Base-by-base conservation (phyloP, 441 rosid species). In the Croton setiger region DNA sequence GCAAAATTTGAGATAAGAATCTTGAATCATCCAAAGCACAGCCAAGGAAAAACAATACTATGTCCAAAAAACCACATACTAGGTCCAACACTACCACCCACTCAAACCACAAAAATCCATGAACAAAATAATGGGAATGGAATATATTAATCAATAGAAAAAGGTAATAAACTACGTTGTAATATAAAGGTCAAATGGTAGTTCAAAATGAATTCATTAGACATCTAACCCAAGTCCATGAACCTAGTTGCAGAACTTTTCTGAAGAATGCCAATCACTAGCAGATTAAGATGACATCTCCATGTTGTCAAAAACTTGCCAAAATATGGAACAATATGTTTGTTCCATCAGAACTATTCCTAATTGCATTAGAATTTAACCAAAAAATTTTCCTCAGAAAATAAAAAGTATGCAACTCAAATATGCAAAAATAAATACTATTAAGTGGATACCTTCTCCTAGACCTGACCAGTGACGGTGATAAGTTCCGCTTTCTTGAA, bases 401-500 rank as follows among this genome's bases (percentile, higher is more conserved):
- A 35, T 43, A 48, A 54, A 49, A 36, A 45, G 6, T 33, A 3
- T 27, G 31, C 3, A 13, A 66, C 56, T 47, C 12, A 11, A 60
- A 63, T 49, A 4, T 59, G 5, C 15, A 35, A 56, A 54, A 27
- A 68, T 18, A 65, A 73, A 63, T 64, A 18, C 53, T 35, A 60
- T 74, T 64, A 75, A 57, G 57, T 23, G 20, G 17, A 59, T 84
- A 89, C 96, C 96, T 89, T 81, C 83, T 86, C 48, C 76, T 87
- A 37, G 99, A 82, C 76, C 90, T 91, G 73, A 81, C 87, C 63
- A 96, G 88, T 60, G 98, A 91, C 67, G 97, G 96, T 33, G 97
- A 89, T 52, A 68, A 69, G 54, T 79, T 72, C 55, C 78, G 84
- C 75, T 78, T 86, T 76, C 87, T 86, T 44, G 88, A 82, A 64